phyloP scores from a whole-genome alignment of 805 yeast species.

The Helenozyma baotianmanensis region DNA sequence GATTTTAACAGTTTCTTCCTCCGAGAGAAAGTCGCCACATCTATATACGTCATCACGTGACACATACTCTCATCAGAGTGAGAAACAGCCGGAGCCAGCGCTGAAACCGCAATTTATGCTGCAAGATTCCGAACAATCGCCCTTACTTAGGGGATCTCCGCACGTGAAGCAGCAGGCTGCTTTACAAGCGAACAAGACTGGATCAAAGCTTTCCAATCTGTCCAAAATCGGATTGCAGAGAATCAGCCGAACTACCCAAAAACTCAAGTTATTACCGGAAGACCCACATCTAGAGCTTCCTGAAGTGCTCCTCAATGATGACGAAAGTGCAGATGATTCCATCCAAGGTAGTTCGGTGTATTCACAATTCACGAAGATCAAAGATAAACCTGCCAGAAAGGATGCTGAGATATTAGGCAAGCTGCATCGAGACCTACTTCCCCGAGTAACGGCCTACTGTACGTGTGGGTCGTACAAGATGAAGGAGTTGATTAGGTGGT shows the following conservation, averaged over 20 bases:
- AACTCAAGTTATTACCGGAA: constrained; percentile 66
- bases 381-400: constrained; percentile 81
- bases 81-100: no score
- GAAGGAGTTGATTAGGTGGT: constrained; percentile 82
- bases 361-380: constrained; percentile 79
- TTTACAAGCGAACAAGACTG: constrained; percentile 20
- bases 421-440: constrained; percentile 74
- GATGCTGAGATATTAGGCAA: constrained; percentile 94
- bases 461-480: constrained; percentile 89
- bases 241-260: constrained; percentile 69
- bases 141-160: constrained; percentile 3
- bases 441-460: constrained; percentile 94
- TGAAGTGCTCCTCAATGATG: constrained; percentile 16
- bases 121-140: constrained; percentile 7
- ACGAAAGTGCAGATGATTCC: constrained; percentile 28
- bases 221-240: constrained; percentile 66
- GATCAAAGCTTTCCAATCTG: constrained; percentile 29
- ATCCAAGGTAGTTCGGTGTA: constrained; percentile 50
- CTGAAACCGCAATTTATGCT: no score
- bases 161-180: constrained; percentile 7
- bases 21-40: no score
- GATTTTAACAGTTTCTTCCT: no score
- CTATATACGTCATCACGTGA: no score
- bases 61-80: no score
- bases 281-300: constrained; percentile 30